These are phyloP conservation scores for Fraxinus excelsior DNA, from an alignment of 257 asterid species.

Conservation along the genomic window DNA sequence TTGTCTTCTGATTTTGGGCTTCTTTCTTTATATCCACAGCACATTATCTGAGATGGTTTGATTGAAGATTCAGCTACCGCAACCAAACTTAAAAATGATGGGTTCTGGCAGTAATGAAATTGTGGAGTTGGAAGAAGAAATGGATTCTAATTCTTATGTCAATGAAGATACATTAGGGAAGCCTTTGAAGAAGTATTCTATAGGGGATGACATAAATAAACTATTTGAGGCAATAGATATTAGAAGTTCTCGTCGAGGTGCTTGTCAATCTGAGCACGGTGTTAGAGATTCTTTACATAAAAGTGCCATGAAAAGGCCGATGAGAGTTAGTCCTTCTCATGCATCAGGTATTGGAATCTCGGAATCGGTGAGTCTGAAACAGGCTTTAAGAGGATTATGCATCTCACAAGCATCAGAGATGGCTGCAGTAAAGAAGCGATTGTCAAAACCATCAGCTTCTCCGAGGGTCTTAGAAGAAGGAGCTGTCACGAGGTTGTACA, in stretches of 20 bases:
- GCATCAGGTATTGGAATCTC: conserved; percentile 71
- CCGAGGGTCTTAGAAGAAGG: conserved; percentile 48
- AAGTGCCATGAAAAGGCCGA: conserved; percentile 89
- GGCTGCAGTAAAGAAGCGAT: conserved; percentile 80
- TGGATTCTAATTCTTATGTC: conserved; percentile 33
- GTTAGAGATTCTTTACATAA: conserved; percentile 40
- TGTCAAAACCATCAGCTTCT: conserved; percentile 48
- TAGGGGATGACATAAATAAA: conserved; percentile 68
- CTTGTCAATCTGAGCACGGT: conserved; percentile 33
- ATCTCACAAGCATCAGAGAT: conserved; percentile 95
- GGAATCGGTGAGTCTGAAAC: conserved; percentile 75
- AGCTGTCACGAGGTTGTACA: conserved; percentile 47
- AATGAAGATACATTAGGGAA: conserved; percentile 27
- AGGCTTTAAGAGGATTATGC: conserved; percentile 91
- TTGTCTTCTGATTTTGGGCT: conserved; percentile 11
- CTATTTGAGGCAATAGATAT: conserved; percentile 75
- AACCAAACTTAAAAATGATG: conserved; percentile 32
- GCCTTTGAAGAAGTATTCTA: conserved; percentile 39
- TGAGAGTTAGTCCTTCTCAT: conserved; percentile 53
- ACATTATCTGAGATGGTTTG: conserved; percentile 43
- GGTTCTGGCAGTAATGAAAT: conserved; percentile 56
- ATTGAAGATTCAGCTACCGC: conserved; percentile 24
- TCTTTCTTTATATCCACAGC: conserved; percentile 23
- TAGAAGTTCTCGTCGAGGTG: conserved; percentile 41
- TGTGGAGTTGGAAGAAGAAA: conserved; percentile 50